These are phyloP conservation scores for Arthrocladium fulminans DNA, from an alignment of 2,329 filamentous ascomycete genomes.

Conservation along the genomic window DNA sequence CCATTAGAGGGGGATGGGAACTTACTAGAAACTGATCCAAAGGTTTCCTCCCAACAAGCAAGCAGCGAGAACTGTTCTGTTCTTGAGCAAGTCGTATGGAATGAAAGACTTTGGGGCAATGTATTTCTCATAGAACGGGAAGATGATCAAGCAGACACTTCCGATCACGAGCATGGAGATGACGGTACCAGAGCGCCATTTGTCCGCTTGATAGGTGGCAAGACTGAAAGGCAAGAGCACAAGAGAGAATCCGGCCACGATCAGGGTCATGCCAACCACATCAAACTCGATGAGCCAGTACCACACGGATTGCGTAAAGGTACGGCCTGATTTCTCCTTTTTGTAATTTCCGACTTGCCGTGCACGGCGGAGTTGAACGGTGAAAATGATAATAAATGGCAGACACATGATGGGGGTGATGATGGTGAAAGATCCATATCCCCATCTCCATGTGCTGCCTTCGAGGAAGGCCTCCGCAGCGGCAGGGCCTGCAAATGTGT, in stretches of 20 bases:
- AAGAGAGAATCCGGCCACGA: slow-evolving; percentile 50
- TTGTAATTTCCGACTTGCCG: slow-evolving; percentile 43
- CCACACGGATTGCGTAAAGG: slow-evolving; percentile 34
- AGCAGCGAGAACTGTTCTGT: slow-evolving; percentile 43
- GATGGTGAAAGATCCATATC: slow-evolving; percentile 52
- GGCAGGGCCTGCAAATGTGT: slow-evolving; percentile 46
- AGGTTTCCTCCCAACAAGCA: slow-evolving; percentile 40
- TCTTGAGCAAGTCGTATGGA: slow-evolving; percentile 39
- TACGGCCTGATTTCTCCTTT: slow-evolving; percentile 27
- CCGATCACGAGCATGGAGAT: slow-evolving; percentile 48
- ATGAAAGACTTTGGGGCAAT: slow-evolving; percentile 46
- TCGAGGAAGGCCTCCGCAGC: slow-evolving; percentile 39
- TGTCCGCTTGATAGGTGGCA: slow-evolving; percentile 29
- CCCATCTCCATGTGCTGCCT: slow-evolving; percentile 51
- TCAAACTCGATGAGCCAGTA: slow-evolving; percentile 51
- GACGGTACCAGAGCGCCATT: slow-evolving; percentile 38
- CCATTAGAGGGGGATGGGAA: slow-evolving; percentile 6
- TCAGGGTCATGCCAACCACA: slow-evolving; percentile 49
- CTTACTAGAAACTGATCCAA: slow-evolving; percentile 40
- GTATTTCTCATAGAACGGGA: slow-evolving; percentile 47
- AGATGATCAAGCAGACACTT: slow-evolving; percentile 42
- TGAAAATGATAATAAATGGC: slow-evolving; percentile 46
- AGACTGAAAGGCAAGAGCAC: slow-evolving; percentile 58
- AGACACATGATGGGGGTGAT: slow-evolving; percentile 46
- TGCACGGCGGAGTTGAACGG: slow-evolving; percentile 48